Base-by-base conservation (phyloP, 805 yeast species). In the Zygosaccharomyces siamensis region DNA sequence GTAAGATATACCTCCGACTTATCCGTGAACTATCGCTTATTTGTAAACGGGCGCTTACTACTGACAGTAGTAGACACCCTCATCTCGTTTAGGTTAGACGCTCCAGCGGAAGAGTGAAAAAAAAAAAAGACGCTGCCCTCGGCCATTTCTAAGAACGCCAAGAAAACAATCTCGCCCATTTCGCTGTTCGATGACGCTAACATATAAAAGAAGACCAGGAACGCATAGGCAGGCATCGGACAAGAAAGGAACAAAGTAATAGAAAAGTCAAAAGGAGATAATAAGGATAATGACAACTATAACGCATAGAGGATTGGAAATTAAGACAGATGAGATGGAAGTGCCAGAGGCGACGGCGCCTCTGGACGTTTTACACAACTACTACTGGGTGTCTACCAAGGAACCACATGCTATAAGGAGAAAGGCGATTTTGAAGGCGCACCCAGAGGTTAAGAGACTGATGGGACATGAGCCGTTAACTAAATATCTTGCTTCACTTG, bases 391-490 rank as follows among this genome's bases (percentile, higher is more conserved):
- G 0, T 77, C 79, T 46, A 84, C 79, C 47, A 77, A 77, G 43
- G 97, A 89, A 63, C 95, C 96, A 2, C 97, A 89, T 62, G 78
- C 83, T 2, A 59, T 76, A 3, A 72, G 97, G 53, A 74, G 97
- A 51, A 84, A 83, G 68, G 75, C 74, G 49, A 89, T 89, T 48
- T 69, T 89, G 59, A 77, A 79, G 56, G 80, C 80, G 45, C 79
- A 89, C 60, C 97, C 97, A 0, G 81, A 88, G 52, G 86, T 89
- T 20, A 74, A 84, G 20, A 84, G 84, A 63, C 74, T 89, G 21
- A 83, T 86, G 43, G 97, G 97, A 4, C 86, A 80, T 51, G 97
- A 89, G 65, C 95, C 96, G 1, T 66, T 75, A 45, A 89, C 97
- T 2, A 89, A 89, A 62, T 89, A 84, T 72, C 78, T 86, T 12